A percentile compares a stretch with the other conserved stretches of the same genome.
phyloP scores from a whole-genome alignment of 768 basidiomycete genomes.

The Boletus sp. region DNA sequence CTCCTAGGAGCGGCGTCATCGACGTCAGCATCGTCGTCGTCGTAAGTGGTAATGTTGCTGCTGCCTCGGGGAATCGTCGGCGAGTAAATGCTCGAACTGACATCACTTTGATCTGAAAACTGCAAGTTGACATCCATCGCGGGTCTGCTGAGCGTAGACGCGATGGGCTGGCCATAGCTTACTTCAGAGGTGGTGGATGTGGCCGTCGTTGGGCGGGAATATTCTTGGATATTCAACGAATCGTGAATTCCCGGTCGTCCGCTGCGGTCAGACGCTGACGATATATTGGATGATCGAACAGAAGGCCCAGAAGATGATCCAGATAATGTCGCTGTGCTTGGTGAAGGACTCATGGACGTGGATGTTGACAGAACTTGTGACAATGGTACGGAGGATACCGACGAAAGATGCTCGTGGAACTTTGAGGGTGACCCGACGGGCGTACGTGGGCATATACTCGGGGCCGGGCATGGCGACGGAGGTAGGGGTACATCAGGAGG shows the following conservation, averaged over 20 bases:
- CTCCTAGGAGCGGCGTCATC: slow-evolving; percentile 14
- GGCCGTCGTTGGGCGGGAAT: slow-evolving; percentile 20
- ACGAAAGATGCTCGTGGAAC: slow-evolving; percentile 34
- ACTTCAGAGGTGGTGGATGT: slow-evolving; percentile 20
- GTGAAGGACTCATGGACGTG: slow-evolving; percentile 13
- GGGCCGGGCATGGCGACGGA: slow-evolving; percentile 16
- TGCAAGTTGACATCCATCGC: slow-evolving; percentile 11
- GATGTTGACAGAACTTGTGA: slow-evolving; percentile 12
- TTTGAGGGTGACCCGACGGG: slow-evolving; percentile 21
- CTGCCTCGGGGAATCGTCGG: slow-evolving; percentile 15
- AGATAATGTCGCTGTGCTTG: slow-evolving; percentile 23
- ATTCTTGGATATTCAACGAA: slow-evolving; percentile 5
- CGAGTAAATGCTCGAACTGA: slow-evolving; percentile 17
- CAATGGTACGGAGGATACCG: slow-evolving; percentile 23
- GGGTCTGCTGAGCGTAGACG: slow-evolving; percentile 1
- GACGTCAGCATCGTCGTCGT: slow-evolving; percentile 23
- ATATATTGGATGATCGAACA: slow-evolving; percentile 23
- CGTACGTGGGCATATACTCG: slow-evolving; percentile 6
- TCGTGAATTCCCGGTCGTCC: slow-evolving; percentile 7
- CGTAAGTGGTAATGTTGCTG: slow-evolving; percentile 16
- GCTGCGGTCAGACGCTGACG: slow-evolving; percentile 19
- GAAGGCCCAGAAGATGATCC: slow-evolving; percentile 31
- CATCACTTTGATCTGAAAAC: slow-evolving; percentile 19
- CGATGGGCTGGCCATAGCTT: slow-evolving; percentile 18
- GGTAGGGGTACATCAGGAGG: slow-evolving; percentile 32